These are phyloP conservation scores for Fraxinus cuspidata DNA, from an alignment of 257 asterid species.

Conservation along the genomic window DNA sequence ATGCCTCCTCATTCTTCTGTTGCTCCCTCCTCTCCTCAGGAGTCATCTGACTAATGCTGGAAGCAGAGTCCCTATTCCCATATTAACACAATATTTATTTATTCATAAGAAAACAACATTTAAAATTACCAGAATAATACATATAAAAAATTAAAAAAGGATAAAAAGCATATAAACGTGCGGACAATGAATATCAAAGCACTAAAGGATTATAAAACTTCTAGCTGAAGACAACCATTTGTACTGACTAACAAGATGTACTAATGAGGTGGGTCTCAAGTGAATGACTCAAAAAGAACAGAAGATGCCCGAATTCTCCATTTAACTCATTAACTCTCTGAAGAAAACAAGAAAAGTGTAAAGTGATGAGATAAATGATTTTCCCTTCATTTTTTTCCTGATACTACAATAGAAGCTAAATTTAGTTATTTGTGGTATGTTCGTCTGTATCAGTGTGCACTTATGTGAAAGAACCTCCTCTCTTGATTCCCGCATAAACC, in stretches of 20 bases:
- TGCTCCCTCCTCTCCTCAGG: constrained; percentile 61
- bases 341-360: constrained; percentile 15
- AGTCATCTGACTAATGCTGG: constrained; percentile 55
- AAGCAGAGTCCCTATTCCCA: constrained; percentile 65
- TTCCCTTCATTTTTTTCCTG: not conserved
- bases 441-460: not conserved
- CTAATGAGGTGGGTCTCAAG: not conserved
- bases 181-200: not conserved
- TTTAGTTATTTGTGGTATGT: not conserved
- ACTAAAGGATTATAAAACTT: not conserved
- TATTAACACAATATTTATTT: not conserved
- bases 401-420: not conserved
- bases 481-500: not conserved
- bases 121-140: not conserved
- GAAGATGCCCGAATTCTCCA: not conserved
- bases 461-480: not conserved
- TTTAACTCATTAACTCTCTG: not conserved
- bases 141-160: no score
- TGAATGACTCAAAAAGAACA: not conserved
- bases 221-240: constrained; percentile 19
- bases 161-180: not conserved
- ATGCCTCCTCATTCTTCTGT: constrained; percentile 83
- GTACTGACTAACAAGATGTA: not conserved
- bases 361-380: not conserved
- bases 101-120: not conserved